Conservation (phyloP, 2,329 filamentous ascomycete species). For the Xylariaceae sp. region DNA sequence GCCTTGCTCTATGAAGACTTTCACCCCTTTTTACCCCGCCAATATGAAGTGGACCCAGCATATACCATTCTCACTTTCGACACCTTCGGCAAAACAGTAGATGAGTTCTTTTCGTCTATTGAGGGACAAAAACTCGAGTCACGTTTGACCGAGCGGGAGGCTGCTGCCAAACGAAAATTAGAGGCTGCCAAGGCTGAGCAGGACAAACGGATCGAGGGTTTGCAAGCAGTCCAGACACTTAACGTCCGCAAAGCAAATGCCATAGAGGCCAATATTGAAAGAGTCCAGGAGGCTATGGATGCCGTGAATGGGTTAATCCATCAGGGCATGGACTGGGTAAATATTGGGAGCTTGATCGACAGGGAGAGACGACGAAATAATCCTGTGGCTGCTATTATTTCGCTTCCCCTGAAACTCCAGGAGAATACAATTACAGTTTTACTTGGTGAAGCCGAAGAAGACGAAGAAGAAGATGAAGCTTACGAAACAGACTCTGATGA, state of each 20-base stretch:
- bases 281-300: conserved; percentile 90
- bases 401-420: conserved; percentile 84
- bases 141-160: conserved; percentile 80
- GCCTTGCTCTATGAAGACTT: conserved; percentile 88
- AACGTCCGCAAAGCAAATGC: conserved; percentile 89
- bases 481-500: conserved; percentile 70
- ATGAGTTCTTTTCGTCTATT: conserved; percentile 96
- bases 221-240: conserved; percentile 80
- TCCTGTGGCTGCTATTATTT: conserved; percentile 85
- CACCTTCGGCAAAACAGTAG: conserved; percentile 90
- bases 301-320: conserved; percentile 90
- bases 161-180: conserved; percentile 80
- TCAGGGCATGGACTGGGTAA: conserved; percentile 97
- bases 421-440: conserved; percentile 87
- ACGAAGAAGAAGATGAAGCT: conserved; percentile 65
- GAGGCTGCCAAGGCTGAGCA: conserved; percentile 87
- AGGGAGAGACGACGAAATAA: conserved; percentile 83
- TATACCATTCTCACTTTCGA: conserved; percentile 77
- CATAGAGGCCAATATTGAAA: conserved; percentile 87
- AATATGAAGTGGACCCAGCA: conserved; percentile 72
- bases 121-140: conserved; percentile 93
- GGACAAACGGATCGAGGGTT: conserved; percentile 79
- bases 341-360: conserved; percentile 87
- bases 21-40: conserved; percentile 85
- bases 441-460: conserved; percentile 72